Evolutionary conservation across 2,329 filamentous ascomycete species (phyloP), one percentile per base, ranked within the genome.

Genomic region (Rutstroemia sp.): DNA sequence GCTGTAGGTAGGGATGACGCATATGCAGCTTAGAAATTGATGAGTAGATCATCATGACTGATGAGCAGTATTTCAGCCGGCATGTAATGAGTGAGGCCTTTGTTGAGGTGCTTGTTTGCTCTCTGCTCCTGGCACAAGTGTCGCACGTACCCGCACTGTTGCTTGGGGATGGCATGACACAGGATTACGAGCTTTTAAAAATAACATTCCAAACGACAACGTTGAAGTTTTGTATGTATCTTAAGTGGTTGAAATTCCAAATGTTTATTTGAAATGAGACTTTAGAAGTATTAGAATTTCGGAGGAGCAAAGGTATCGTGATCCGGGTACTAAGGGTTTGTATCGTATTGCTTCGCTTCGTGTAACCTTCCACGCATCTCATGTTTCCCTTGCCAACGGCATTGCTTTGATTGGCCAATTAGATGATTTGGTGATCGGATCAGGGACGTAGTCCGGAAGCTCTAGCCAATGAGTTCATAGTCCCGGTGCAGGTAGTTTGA

Each of bases 121-220:
- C 17, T 23, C 9, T 21, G 17, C 21, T 44, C 41, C 21, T 44
- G 41, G 41, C 41, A 44, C 37, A 55, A 38, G 25, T 51, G 44
- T 41, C 25, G 41, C 21, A 44, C 10, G 8, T 21, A 44, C 41
- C 17, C 9, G 9, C 12, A 14, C 3, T 10, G 17, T 17, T 12
- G 10, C 47, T 44, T 55, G 47, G 21, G 21, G 53, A 55, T 51
- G 53, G 44, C 53, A 51, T 55, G 46, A 45, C 46, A 51, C 53
- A 55, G 30, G 19, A 45, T 45, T 17, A 14, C 16, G 17, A 44
- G 21, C 41, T 9, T 44, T 42, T 23, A 21, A 21, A 45, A 38
- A 37, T 38, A 55, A 21, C 16, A 44, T 27, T 17, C 10, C 41
- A 23, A 44, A 44, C 16, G 16, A 51, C 10, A 51, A 5, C 14